Percentiles rank a stretch among this genome's conserved stretches.
phyloP scores from a whole-genome alignment of 2,329 filamentous ascomycete genomes.

The Aspergillus spinulosporus region DNA sequence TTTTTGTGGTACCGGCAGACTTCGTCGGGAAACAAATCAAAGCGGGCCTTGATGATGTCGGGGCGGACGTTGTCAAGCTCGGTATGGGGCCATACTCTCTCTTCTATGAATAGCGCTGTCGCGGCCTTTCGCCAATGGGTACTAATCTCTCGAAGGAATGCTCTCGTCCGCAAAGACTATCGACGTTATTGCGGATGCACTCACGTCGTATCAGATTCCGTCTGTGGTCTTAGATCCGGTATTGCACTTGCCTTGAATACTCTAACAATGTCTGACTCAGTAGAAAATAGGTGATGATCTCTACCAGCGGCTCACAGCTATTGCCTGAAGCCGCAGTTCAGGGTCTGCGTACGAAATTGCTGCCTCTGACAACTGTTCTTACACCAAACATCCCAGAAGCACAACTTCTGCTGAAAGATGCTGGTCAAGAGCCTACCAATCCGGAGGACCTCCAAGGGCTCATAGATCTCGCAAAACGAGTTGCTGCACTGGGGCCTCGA shows the following conservation, averaged over 20 bases:
- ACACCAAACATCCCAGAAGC: conserved; percentile 54
- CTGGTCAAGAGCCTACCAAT: conserved; percentile 40
- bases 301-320: conserved; percentile 50
- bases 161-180: conserved; percentile 72
- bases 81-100: conserved; percentile 53
- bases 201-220: conserved; percentile 59
- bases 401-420: conserved; percentile 45
- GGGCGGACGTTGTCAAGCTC: conserved; percentile 86
- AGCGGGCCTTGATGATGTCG: conserved; percentile 78
- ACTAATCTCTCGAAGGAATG: conserved; percentile 63
- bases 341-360: conserved; percentile 41
- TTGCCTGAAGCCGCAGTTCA: conserved; percentile 46
- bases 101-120: not conserved
- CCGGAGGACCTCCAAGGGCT: conserved; percentile 65
- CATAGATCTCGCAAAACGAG: conserved; percentile 64
- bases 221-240: conserved; percentile 74
- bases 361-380: conserved; percentile 48
- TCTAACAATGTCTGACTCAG: conserved; percentile 16
- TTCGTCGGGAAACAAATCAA: conserved; percentile 87
- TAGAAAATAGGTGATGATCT: conserved; percentile 75
- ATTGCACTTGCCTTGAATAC: conserved; percentile 31
- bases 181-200: conserved; percentile 63
- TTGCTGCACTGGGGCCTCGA: conserved; percentile 69
- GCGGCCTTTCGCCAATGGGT: not conserved
- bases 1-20: conserved; percentile 73